Evolutionary conservation across 495 filamentous ascomycete species (phyloP), one percentile per base, ranked within the genome.

Genomic region (Lindgomyces ingoldianus): DNA sequence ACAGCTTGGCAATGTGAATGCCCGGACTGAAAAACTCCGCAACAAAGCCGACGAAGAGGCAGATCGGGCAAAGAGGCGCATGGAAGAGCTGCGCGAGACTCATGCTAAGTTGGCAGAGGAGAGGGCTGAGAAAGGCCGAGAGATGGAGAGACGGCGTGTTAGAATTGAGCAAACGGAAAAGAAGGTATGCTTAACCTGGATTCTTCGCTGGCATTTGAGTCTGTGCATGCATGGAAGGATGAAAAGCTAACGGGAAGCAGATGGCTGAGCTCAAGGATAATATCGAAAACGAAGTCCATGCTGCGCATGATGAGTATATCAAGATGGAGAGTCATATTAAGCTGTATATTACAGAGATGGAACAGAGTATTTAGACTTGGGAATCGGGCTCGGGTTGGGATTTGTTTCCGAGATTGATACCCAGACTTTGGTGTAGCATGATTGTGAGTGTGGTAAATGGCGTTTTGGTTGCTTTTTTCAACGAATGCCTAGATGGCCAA

Each of bases 311-410:
- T 54, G 91, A 98, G 80, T 98, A 94, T 75, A 79, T 95, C 70
- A 96, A 96, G 83, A 85, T 98, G 83, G 93, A 97, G 76, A 87
- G 91, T 25, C 94, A 98, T 76, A 96, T 98, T 73, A 93, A 91
- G 75, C 81, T 96, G 61, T 98, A 98, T 79, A 94, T 98, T 74
- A 96, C 88, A 25, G 93, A 98, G 81, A 96, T 98, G 92, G 95
- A 98, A 74, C 93, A 97, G 78, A 87, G 85, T 50, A 60, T 71
- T 21, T 70, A 47, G 44, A 18, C 6, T 39, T 6, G 33, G 33
- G 14, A 39, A 14, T 39, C 6, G 33, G 33, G 33, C n/a, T n/a
- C n/a, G n/a, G n/a, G n/a, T n/a, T n/a, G n/a, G n/a, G n/a, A n/a
- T n/a, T n/a, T n/a, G n/a, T n/a, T n/a, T n/a, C n/a, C n/a, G n/a